Percentiles rank a stretch among this genome's conserved stretches.
Evolutionary conservation across 2,329 filamentous ascomycete genomes (phyloP).

Genomic region (Diaporthe citriasiana): DNA sequence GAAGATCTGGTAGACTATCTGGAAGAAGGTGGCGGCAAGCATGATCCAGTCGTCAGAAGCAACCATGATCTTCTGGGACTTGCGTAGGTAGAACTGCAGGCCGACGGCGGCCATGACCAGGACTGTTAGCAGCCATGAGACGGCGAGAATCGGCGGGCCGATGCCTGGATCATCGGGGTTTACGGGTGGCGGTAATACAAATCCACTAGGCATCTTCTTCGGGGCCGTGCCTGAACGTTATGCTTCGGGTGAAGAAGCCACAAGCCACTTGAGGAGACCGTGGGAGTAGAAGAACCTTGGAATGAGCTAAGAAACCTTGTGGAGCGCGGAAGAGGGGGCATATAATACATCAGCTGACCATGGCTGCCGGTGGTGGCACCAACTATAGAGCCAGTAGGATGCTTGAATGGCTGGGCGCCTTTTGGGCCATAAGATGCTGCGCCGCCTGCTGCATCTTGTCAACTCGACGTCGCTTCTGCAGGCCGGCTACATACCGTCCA

Average conservation of each 20-base stretch:
- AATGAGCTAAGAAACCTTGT: constrained; percentile 2
- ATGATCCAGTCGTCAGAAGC: not conserved
- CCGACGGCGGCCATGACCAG: not conserved
- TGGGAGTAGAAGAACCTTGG: constrained; percentile 5
- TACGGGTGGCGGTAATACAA: constrained; percentile 4
- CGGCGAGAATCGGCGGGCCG: constrained; percentile 2
- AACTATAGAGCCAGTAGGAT: not conserved
- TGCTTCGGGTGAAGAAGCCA: constrained; percentile 7
- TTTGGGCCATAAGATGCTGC: constrained; percentile 7
- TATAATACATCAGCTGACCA: constrained; percentile 10
- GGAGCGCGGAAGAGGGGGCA: constrained; percentile 8
- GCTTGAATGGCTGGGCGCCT: constrained; percentile 3
- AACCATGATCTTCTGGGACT: not conserved
- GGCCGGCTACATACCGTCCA: constrained; percentile 6
- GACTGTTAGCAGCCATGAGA: not conserved
- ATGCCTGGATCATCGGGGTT: constrained; percentile 5
- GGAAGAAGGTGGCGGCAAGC: not conserved
- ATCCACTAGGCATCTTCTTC: constrained; percentile 7
- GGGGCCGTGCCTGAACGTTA: constrained; percentile 8
- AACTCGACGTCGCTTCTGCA: constrained; percentile 4
- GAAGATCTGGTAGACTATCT: constrained; percentile 3
- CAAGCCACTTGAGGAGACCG: constrained; percentile 9
- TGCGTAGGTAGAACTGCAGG: not conserved
- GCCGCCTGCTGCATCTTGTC: constrained; percentile 8
- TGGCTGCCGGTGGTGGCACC: constrained; percentile 1